Conservation (phyloP, 2,329 filamentous ascomycete genomes). For the Cladosporium sp. region DNA sequence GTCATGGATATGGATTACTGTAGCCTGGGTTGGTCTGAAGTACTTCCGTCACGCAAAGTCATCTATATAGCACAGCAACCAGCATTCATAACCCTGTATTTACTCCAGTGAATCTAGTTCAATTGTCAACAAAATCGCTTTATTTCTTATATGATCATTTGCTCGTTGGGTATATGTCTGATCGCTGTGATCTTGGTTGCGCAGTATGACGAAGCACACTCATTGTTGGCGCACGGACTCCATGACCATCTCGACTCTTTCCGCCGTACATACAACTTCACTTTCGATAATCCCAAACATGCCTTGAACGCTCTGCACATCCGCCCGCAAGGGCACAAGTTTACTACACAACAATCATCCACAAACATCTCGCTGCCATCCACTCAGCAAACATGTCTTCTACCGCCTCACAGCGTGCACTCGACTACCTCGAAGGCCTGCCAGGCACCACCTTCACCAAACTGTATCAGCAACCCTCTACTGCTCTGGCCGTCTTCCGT, state of each 20-base stretch:
- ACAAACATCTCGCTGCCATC: background rate
- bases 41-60: conserved; percentile 92
- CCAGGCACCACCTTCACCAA: conserved; percentile 86
- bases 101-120: background rate
- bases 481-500: conserved; percentile 90
- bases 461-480: conserved; percentile 94
- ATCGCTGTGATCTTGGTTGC: no score
- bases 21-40: conserved; percentile 99
- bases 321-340: conserved; percentile 14
- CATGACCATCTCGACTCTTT: conserved; percentile 4
- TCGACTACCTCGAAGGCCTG: conserved; percentile 91
- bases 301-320: conserved; percentile 10
- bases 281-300: conserved; percentile 11
- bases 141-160: no score
- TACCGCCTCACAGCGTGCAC: conserved; percentile 60
- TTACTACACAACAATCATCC: background rate
- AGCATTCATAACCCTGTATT: background rate
- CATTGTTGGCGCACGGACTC: background rate
- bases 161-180: no score
- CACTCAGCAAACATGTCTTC: conserved; percentile 36
- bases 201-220: background rate
- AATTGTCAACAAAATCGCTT: background rate
- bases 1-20: conserved; percentile 98
- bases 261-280: conserved; percentile 14
- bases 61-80: conserved; percentile 6